Evolutionary conservation across 768 basidiomycete species (phyloP), one percentile per base, ranked within the genome.

Genomic region (Suillus brevipes): DNA sequence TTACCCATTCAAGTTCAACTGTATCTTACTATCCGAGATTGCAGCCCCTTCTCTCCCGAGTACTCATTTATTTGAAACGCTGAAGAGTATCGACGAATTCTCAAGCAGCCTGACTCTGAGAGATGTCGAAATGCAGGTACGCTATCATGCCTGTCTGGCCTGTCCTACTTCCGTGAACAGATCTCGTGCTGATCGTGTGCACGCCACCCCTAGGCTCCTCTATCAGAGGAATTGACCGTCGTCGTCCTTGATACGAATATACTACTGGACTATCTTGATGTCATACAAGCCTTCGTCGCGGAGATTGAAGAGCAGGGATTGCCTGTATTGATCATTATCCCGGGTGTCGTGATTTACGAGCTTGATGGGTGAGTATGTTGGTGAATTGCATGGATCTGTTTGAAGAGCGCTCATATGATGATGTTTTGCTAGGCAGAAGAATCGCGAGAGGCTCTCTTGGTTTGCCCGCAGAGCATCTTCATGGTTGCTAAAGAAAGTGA

Each of bases 191-290:
- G 40, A 57, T 63, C 34, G 45, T 37, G 3, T 55, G 31, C 31
- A 55, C 34, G 28, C 18, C 38, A 59, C 10, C 25, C 18, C 42
- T 66, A 87, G 83, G 78, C 78, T 13, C 79, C 83, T 42, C 66
- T 80, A 43, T 76, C 78, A 7, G 83, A 83, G 68, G 76, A 69
- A 64, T 71, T 78, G 42, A 77, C 78, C 20, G 84, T 83, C 68
- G 70, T 94, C 60, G 84, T 94, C 18, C 72, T 92, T 38, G 92
- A 95, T 71, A 94, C 92, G 36, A 95, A 94, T 69, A 84, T 94
- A 66, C 79, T 95, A 34, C 75, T 92, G 69, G 85, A 87, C 71
- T 81, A 87, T 66, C 83, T 92, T 65, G 85, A 87, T 62, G 81
- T 85, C 45, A 75, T 94, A 65, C 81, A 85, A 65, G 81, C 83